Percentiles rank a stretch among this genome's conserved stretches.
phyloP scores from a whole-genome alignment of 257 asterid genomes.

The Eucommia ulmoides region DNA sequence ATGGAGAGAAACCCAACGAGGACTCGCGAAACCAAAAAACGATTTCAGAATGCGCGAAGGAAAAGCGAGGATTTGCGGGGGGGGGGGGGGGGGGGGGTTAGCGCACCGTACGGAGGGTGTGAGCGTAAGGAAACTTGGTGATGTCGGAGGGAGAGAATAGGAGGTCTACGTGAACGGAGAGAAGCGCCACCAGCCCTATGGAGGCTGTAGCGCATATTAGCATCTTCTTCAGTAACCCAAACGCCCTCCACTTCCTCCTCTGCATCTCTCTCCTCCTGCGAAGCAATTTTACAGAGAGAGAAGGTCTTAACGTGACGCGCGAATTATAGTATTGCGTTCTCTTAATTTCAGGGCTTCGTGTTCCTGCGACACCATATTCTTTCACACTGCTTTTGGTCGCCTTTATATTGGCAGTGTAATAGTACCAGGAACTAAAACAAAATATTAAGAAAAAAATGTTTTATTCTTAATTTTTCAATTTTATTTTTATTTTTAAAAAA shows the following conservation, averaged over 20 bases:
- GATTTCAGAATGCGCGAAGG: background rate
- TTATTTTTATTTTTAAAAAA: too few species aligned
- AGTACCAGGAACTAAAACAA: too few species aligned
- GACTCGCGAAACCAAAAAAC: conserved; percentile 6
- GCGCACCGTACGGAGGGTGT: conserved; percentile 45
- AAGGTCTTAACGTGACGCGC: too few species aligned
- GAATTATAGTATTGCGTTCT: too few species aligned
- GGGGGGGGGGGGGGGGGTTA: conserved; percentile 4
- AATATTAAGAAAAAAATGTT: too few species aligned
- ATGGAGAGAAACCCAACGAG: background rate
- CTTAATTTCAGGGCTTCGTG: too few species aligned
- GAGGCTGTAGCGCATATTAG: conserved; percentile 46
- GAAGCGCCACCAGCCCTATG: conserved; percentile 45
- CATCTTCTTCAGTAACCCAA: conserved; percentile 43
- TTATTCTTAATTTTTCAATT: too few species aligned
- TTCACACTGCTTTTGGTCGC: too few species aligned
- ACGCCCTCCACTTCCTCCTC: conserved; percentile 55
- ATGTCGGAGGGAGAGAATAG: conserved; percentile 22
- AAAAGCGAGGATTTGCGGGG: too few species aligned
- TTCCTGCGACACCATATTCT: too few species aligned
- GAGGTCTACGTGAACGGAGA: conserved; percentile 37
- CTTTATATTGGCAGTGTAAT: too few species aligned
- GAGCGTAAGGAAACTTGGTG: conserved; percentile 39
- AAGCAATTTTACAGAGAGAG: too few species aligned
- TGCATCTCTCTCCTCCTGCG: conserved; percentile 16